phyloP scores from a whole-genome alignment of 148 eudicot genomes.

The Polygonum maritimum region DNA sequence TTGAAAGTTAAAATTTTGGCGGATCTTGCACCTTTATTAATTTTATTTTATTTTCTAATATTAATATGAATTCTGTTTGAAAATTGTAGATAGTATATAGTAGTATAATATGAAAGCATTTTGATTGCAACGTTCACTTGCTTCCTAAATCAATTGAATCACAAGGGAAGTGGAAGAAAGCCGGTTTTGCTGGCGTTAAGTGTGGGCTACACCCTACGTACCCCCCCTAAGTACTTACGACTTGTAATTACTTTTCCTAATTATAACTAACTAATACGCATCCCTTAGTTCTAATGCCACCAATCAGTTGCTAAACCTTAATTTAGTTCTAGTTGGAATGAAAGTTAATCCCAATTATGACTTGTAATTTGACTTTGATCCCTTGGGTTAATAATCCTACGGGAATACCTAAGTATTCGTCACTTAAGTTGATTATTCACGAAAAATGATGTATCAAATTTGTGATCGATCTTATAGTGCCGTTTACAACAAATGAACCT shows the following conservation, averaged over 20 bases:
- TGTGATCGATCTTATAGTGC: background rate
- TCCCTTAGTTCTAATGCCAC: background rate
- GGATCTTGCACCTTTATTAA: background rate
- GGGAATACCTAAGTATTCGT: background rate
- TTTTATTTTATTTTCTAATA: background rate
- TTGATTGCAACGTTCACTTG: background rate
- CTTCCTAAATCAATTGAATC: background rate
- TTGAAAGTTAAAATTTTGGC: background rate
- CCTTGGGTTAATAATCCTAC: background rate
- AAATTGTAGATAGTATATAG: background rate
- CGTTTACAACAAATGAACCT: too few relatives aligned
- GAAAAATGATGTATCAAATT: background rate
- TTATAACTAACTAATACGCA: background rate
- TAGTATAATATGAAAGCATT: background rate
- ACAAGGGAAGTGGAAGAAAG: slow-evolving; percentile 6
- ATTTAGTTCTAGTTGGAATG: background rate
- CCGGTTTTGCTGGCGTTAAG: slow-evolving; percentile 8
- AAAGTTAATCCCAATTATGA: background rate
- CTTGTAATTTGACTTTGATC: background rate
- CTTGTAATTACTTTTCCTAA: background rate
- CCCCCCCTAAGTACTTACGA: background rate
- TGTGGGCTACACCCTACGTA: background rate
- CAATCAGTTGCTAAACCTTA: background rate
- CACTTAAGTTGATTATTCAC: background rate
- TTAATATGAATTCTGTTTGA: too few relatives aligned